Evolutionary conservation across 2,329 filamentous ascomycete species (phyloP), one percentile per base, ranked within the genome.

Genomic region (Phaeophleospora eucalypticola): DNA sequence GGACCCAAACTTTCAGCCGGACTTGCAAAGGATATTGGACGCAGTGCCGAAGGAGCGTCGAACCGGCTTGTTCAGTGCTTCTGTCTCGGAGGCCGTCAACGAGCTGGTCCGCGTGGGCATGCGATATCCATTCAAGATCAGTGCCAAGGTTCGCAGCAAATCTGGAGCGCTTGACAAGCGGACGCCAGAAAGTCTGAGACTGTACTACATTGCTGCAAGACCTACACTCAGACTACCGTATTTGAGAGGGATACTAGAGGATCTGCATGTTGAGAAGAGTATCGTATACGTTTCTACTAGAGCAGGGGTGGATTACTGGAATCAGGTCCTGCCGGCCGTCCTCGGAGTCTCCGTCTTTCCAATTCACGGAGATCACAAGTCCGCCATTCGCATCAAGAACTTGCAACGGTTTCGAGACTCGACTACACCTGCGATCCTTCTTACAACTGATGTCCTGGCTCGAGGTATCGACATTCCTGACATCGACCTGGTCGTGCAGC

Each of bases 281-380:
- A 96, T 98, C 44, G 76, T 96, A 43, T 98, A 96, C 65, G 77
- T 97, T 17, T 94, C 90, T 0, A 96, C 91, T 2, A 96, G 93
- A 65, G 90, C 89, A 24, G 87, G 87, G 0, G 93, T 98, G 50
- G 91, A 97, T 67, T 97, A 97, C 69, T 94, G 95, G 65, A 83
- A 90, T 50, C 80, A 89, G 57, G 74, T 95, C 4, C 74, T 98
- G 1, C 86, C 87, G 0, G 69, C 77, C 2, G 70, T 96, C 4
- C 71, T 98, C 0, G 67, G 77, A 1, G 87, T 88, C 60, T 72
- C 79, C 0, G 71, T 95, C 2, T 78, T 95, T 6, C 86, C 90
- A 0, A 74, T 98, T 0, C 93, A 98, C 62, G 93, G 93, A 29
- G 96, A 97, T 66, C 87, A 95, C 54, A 85, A 87, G 2, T 82